A percentile compares a stretch with the other conserved stretches of the same genome.
Evolutionary conservation across 2,329 filamentous ascomycete genomes (phyloP).

Genomic region (Monilinia laxa): DNA sequence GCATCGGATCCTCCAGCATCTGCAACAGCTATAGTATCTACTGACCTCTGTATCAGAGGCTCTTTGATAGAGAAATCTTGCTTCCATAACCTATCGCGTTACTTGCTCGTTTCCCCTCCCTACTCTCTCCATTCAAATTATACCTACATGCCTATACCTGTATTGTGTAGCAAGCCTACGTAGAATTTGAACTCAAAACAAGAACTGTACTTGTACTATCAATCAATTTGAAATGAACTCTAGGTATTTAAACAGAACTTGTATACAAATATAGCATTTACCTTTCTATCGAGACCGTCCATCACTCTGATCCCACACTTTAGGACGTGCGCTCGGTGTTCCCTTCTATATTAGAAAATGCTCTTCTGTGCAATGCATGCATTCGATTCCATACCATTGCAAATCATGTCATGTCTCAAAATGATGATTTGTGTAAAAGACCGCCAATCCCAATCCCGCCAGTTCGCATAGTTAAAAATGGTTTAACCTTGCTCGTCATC

Average conservation of each 20-base stretch:
- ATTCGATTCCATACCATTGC: background rate
- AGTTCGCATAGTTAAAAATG: background rate
- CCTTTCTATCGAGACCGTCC: constrained; percentile 2
- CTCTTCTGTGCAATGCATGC: constrained; percentile 5
- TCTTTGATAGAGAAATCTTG: background rate
- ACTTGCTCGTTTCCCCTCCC: background rate
- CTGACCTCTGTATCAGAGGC: background rate
- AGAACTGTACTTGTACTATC: constrained; percentile 10
- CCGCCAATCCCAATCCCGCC: background rate
- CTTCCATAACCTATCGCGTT: background rate
- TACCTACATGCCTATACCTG: background rate
- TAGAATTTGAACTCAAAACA: background rate
- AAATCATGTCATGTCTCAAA: constrained; percentile 5
- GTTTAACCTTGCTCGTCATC: background rate
- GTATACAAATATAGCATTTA: constrained; percentile 18
- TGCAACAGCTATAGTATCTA: constrained; percentile 1
- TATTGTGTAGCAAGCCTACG: background rate
- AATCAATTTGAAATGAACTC: constrained; percentile 7
- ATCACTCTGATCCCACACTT: background rate
- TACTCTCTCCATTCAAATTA: background rate
- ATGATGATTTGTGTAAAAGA: background rate
- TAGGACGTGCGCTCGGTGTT: background rate
- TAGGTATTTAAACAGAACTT: constrained; percentile 18
- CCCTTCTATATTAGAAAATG: constrained; percentile 10
- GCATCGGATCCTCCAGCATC: no score